Conservation (phyloP, 495 filamentous ascomycete species). For the Penicillium daleae region DNA sequence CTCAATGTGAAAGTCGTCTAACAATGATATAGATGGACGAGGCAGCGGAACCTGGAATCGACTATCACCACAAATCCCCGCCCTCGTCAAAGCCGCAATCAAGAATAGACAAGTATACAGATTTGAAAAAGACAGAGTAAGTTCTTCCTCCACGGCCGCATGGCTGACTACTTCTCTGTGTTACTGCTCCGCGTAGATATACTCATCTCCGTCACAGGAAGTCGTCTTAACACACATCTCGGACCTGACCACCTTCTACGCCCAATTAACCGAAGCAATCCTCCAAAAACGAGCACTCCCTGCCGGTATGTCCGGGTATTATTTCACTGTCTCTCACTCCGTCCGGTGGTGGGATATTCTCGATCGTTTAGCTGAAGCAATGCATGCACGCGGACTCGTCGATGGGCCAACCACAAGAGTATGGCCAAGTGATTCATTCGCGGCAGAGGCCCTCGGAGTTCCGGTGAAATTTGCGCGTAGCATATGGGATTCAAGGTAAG, state of each 20-base stretch:
- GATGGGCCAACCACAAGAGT: neutral
- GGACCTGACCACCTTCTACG: constrained; percentile 14
- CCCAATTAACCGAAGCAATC: constrained; percentile 7
- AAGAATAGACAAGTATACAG: constrained; percentile 1
- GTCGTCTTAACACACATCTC: constrained; percentile 8
- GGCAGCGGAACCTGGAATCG: constrained; percentile 4
- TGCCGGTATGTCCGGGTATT: neutral
- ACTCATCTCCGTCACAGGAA: neutral
- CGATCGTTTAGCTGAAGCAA: neutral
- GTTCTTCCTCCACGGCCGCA: neutral
- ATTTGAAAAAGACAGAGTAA: constrained; percentile 2
- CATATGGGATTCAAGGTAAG: constrained; percentile 7
- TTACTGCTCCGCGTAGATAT: no score
- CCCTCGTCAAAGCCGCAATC: constrained; percentile 1
- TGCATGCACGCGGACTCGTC: neutral
- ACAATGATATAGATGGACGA: neutral
- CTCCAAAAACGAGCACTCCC: constrained; percentile 4
- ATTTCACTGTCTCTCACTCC: neutral
- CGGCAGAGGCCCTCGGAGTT: neutral
- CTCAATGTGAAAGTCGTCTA: neutral
- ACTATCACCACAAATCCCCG: neutral
- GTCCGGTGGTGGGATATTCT: constrained; percentile 5
- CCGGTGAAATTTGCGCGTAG: neutral
- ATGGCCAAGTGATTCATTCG: constrained; percentile 1
- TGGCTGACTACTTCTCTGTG: no score